A percentile compares a stretch with the other conserved stretches of the same genome.
These are phyloP conservation scores for Canavalia ensiformis DNA, from an alignment of 306 rosid genomes.

Conservation along the genomic window DNA sequence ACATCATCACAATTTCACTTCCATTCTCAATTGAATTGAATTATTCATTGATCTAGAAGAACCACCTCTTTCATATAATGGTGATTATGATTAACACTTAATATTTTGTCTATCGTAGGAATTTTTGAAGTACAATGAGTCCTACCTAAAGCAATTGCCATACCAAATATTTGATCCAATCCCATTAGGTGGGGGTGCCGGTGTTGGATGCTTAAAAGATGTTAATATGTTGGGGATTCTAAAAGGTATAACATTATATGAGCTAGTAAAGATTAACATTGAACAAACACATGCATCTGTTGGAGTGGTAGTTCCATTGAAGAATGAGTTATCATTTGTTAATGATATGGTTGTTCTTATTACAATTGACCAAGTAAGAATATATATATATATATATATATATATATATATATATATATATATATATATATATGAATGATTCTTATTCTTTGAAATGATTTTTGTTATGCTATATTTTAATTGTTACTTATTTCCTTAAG, in stretches of 20 bases:
- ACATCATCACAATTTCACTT: too few species aligned
- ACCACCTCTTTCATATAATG: not conserved
- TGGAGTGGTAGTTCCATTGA: constrained; percentile 89
- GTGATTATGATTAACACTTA: not conserved
- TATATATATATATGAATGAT: not conserved
- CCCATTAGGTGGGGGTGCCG: constrained; percentile 93
- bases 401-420: too few species aligned
- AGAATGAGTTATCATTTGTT: constrained; percentile 92
- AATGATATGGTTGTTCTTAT: constrained; percentile 87
- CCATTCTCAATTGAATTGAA: too few species aligned
- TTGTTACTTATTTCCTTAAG: constrained; percentile 37
- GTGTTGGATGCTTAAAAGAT: constrained; percentile 94
- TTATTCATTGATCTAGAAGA: not conserved
- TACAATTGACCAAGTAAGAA: constrained; percentile 94
- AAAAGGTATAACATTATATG: constrained; percentile 81
- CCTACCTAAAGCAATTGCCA: constrained; percentile 62
- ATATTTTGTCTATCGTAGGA: constrained; percentile 62
- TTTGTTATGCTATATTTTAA: constrained; percentile 30
- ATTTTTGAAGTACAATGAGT: constrained; percentile 84
- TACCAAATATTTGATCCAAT: constrained; percentile 87
- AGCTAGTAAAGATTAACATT: constrained; percentile 84
- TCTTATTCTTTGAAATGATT: constrained; percentile 16
- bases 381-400: constrained; percentile 17
- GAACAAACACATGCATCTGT: constrained; percentile 93
- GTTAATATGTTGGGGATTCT: constrained; percentile 77